Evolutionary conservation across 768 basidiomycete species (phyloP), one percentile per base, ranked within the genome.

Genomic region (Tulasnella calospora): DNA sequence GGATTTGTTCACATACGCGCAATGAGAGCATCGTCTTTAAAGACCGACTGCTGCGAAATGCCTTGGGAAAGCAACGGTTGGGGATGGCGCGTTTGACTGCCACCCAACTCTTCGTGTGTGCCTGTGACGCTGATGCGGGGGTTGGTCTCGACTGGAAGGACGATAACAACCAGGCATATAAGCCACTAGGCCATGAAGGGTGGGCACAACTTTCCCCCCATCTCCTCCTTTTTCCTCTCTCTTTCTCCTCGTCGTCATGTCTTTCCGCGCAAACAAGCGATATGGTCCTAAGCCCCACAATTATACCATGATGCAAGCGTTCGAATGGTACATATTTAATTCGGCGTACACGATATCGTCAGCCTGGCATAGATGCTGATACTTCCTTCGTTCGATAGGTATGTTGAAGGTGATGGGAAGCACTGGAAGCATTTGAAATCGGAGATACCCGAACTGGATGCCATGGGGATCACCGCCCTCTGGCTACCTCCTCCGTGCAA

Each of bases 401-500:
- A 79, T 76, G 41, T 75, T 27, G 79, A 79, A 38, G 79, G 79
- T 30, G 76, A 55, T 21, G 79, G 79, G n/a, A 72, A 55, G 46
- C 79, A 77, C 30, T 95, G 94, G 94, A 87, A 87, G 81, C 89
- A 92, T 83, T 86, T 95, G 40, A 90, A 92, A 82, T 80, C 80
- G 10, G 90, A 94, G 82, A 84, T 92, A 17, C 91, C 92, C 21
- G 84, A 82, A 61, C 87, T 95, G 30, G 88, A 88, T 3, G 85
- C 88, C 69, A 85, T 93, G 80, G 94, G 94, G 19, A 87, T 94
- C 81, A 94, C 94, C 0, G 92, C 93, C 82, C 86, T 90, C 5
- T 95, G 94, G 94, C 85, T 95, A 40, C 94, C 94, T 41, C 94
- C 94, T 5, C 91, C 92, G 23, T 92, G 92, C 82, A 95, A 94